phyloP scores from a whole-genome alignment of 208 protist genomes.

The Strigomonas galati region DNA sequence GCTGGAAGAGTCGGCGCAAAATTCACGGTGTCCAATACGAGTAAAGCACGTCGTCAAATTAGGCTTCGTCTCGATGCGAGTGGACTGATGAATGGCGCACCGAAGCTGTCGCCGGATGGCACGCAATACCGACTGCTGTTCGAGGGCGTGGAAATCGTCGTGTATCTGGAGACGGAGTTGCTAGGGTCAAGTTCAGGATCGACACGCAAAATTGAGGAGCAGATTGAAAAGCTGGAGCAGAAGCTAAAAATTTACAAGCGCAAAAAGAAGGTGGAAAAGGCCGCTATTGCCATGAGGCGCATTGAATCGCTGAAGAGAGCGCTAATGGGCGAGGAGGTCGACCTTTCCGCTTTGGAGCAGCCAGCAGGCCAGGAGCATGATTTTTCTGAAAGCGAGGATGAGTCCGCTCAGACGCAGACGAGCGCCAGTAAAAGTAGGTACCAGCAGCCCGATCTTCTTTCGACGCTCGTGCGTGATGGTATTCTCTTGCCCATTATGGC shows the following conservation, averaged over 20 bases:
- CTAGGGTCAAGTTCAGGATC: constrained; percentile 52
- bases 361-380: constrained; percentile 31
- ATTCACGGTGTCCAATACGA: constrained; percentile 77
- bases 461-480: constrained; percentile 52
- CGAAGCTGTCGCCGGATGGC: constrained; percentile 14
- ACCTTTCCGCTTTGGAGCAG: constrained; percentile 35
- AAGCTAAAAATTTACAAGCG: constrained; percentile 85
- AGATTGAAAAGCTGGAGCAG: constrained; percentile 88
- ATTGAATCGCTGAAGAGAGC: constrained; percentile 57
- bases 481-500: constrained; percentile 73
- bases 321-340: constrained; percentile 68
- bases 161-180: constrained; percentile 74
- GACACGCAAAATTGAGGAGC: constrained; percentile 76
- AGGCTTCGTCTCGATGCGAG: constrained; percentile 46
- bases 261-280: constrained; percentile 86
- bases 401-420: constrained; percentile 24
- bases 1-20: constrained; percentile 46
- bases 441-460: constrained; percentile 49
- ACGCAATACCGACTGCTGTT: constrained; percentile 37
- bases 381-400: constrained; percentile 73
- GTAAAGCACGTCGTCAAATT: constrained; percentile 54
- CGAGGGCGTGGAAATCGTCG: constrained; percentile 61
- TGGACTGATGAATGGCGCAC: constrained; percentile 14
- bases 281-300: constrained; percentile 47
- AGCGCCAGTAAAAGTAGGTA: constrained; percentile 25